A percentile compares a stretch with the other conserved stretches of the same genome.
Conservation (phyloP, 768 basidiomycete species). For the Suillus lakei region DNA sequence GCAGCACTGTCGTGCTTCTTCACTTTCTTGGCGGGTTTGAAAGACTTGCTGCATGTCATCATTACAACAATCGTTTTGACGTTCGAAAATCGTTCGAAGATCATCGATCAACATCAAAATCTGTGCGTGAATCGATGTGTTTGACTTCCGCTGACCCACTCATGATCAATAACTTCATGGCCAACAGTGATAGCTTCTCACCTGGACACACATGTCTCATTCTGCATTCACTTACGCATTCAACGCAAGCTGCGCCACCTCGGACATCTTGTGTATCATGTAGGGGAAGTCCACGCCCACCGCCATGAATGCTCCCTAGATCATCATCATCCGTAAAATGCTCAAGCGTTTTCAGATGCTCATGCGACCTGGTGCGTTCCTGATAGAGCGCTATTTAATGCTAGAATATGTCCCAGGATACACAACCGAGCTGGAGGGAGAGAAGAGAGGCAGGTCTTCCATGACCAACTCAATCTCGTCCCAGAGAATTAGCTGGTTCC, state of each 20-base stretch:
- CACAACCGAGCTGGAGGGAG: conserved; percentile 53
- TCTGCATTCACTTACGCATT: conserved; percentile 21
- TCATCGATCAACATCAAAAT: too few species aligned
- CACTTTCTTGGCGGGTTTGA: too few species aligned
- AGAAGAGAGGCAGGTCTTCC: conserved; percentile 61
- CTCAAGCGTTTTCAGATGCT: conserved; percentile 39
- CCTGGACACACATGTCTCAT: too few species aligned
- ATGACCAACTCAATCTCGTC: conserved; percentile 53
- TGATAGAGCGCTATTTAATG: conserved; percentile 43
- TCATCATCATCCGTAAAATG: conserved; percentile 37
- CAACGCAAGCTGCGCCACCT: conserved; percentile 32
- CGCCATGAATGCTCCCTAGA: conserved; percentile 30
- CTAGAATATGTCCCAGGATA: conserved; percentile 62
- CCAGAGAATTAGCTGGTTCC: conserved; percentile 45
- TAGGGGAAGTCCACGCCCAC: conserved; percentile 40
- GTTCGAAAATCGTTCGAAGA: too few species aligned
- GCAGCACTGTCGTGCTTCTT: too few species aligned
- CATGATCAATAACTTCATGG: too few species aligned
- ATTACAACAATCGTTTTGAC: too few species aligned
- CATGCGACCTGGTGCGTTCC: conserved; percentile 41
- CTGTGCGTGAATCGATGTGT: too few species aligned
- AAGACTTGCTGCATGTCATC: too few species aligned
- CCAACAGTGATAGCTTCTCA: too few species aligned
- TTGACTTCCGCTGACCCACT: too few species aligned
- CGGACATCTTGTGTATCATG: conserved; percentile 37